These are phyloP conservation scores for Sugiyamaella paludigena DNA, from an alignment of 1,139 yeast species.

Conservation along the genomic window DNA sequence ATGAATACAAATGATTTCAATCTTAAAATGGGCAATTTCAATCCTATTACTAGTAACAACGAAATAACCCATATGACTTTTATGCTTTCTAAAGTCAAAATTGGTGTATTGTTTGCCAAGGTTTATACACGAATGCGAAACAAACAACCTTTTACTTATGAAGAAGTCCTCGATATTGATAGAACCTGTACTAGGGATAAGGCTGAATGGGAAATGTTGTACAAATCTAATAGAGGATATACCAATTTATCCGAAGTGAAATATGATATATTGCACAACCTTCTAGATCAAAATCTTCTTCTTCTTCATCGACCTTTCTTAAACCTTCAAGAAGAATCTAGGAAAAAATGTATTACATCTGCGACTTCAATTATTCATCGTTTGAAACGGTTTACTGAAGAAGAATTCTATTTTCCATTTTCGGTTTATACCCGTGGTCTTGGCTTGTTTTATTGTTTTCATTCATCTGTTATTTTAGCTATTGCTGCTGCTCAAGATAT, in stretches of 20 bases:
- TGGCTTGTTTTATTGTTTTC: conserved; percentile 18
- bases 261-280: conserved; percentile 14
- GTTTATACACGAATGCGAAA: conserved; percentile 15
- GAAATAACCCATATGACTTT: conserved; percentile 17
- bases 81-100: conserved; percentile 13
- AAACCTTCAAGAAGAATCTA: conserved; percentile 15
- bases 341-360: conserved; percentile 11
- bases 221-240: conserved; percentile 11
- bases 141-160: conserved; percentile 12
- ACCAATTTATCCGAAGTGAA: conserved; percentile 7
- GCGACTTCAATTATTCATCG: conserved; percentile 13
- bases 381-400: conserved; percentile 7
- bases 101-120: conserved; percentile 12
- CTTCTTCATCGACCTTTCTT: conserved; percentile 18
- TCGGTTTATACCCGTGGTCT: conserved; percentile 14
- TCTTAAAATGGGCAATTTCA: conserved; percentile 10
- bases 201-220: conserved; percentile 16
- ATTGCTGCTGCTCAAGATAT: conserved; percentile 15
- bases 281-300: conserved; percentile 15
- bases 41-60: conserved; percentile 3
- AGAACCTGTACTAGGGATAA: conserved; percentile 1
- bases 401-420: conserved; percentile 8
- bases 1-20: conserved; percentile 15
- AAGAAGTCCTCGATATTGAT: conserved; percentile 16
- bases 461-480: conserved; percentile 16